Conservation (phyloP, 2,329 filamentous ascomycete genomes). For the Ustulina deusta region DNA sequence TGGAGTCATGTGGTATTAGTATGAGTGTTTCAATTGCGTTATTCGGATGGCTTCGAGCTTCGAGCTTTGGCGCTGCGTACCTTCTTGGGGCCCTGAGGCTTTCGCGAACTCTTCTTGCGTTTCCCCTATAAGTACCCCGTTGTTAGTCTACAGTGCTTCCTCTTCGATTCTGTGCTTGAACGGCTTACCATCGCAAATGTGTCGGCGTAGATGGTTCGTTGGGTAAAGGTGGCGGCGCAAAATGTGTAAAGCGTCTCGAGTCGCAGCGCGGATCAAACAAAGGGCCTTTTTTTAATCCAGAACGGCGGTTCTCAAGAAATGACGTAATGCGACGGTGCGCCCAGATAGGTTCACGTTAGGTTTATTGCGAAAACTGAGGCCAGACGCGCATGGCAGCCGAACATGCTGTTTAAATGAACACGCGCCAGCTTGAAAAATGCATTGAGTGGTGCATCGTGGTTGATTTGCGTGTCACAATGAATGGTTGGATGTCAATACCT, state of each 20-base stretch:
- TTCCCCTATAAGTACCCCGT: constrained; percentile 72
- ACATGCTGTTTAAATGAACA: constrained; percentile 28
- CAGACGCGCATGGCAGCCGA: constrained; percentile 10
- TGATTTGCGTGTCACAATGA: constrained; percentile 24
- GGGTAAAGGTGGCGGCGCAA: constrained; percentile 15
- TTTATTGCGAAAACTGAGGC: constrained; percentile 21
- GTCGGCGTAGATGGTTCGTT: constrained; percentile 5
- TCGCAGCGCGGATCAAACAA: constrained; percentile 16
- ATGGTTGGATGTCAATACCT: constrained; percentile 7
- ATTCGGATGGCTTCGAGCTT: constrained; percentile 31
- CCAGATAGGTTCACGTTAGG: constrained; percentile 28
- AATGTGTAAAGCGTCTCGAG: background rate
- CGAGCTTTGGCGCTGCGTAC: constrained; percentile 57
- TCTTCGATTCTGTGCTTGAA: background rate
- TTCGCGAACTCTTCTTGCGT: constrained; percentile 90
- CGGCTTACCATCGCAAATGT: constrained; percentile 43
- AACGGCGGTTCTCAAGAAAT: constrained; percentile 15
- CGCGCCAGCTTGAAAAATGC: constrained; percentile 21
- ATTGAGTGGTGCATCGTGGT: constrained; percentile 7
- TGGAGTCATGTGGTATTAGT: constrained; percentile 48
- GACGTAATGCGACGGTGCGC: constrained; percentile 31
- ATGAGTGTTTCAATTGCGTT: constrained; percentile 14
- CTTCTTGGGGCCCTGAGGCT: constrained; percentile 86
- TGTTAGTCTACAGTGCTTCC: constrained; percentile 17
- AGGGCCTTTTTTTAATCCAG: constrained; percentile 14